phyloP scores from a whole-genome alignment of 306 rosid species.

The Fagus crenata region DNA sequence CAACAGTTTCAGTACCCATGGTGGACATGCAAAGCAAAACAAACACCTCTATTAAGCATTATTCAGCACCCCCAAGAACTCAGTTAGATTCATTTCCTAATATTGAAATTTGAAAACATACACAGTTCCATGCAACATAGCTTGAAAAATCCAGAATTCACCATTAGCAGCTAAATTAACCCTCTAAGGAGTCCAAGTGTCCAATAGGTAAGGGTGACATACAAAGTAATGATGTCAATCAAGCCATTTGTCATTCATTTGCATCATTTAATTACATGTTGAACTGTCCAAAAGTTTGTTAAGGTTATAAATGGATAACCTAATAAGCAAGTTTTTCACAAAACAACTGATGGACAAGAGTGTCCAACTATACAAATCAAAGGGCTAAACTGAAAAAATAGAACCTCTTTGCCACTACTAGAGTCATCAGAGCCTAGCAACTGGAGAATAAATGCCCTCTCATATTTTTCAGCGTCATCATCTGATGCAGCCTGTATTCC shows the following conservation, averaged over 20 bases:
- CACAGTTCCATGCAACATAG: neutral
- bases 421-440: constrained; percentile 59
- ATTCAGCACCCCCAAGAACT: neutral
- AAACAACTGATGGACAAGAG: neutral
- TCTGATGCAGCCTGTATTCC: constrained; percentile 67
- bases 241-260: neutral
- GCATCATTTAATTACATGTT: neutral
- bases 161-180: neutral
- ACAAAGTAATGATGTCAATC: neutral
- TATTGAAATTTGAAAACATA: constrained; percentile 4
- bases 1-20: neutral
- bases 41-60: neutral
- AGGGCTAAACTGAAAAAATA: constrained; percentile 30
- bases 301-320: neutral
- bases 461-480: constrained; percentile 68
- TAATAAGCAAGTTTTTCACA: neutral
- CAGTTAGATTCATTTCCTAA: neutral
- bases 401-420: constrained; percentile 72
- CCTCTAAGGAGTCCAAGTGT: neutral
- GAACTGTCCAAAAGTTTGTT: neutral
- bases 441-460: constrained; percentile 85
- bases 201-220: neutral
- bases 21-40: neutral
- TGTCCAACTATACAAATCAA: neutral
- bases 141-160: neutral